Evolutionary conservation across 306 rosid species (phyloP), one percentile per base, ranked within the genome.

Genomic region (peach (Prunus persica)): DNA sequence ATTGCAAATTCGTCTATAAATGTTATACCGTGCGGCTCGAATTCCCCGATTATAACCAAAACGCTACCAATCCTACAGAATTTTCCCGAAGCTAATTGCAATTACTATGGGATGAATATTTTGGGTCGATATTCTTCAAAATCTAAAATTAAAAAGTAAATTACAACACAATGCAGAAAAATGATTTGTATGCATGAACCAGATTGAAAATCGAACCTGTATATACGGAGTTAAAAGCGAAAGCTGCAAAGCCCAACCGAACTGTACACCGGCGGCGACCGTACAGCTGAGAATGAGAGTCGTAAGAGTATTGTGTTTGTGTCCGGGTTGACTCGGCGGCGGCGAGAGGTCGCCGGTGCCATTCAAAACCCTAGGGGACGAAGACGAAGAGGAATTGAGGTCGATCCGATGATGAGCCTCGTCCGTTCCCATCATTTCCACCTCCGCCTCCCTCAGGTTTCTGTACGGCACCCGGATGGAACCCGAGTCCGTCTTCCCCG

Each of bases 201-300:
- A 30, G 27, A 49, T 2, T 8, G 64, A n/a, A 62, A 30, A 46
- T 38, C 43, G 27, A 32, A 95, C 99, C 97, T 95, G 99, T 76
- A 92, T 83, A 72, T 95, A 95, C 2, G 99, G 99, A 69, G 98
- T 95, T 58, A 95, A 79, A 30, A 92, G 97, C 65, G 99, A 95
- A 62, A 94, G 98, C 80, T 94, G 98, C 82, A 94, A 83, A 65
- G 98, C 98, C 98, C 98, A 94, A n/a, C 98, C 98, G 49, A 94
- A 94, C 72, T 94, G 98, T 65, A 94, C 98, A 2, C 98, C 99
- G 24, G 98, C 99, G 58, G 99, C 99, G 50, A 95, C 87, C 72
- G 96, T 92, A 81, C 99, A 95, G 69, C 96, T 90, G 65, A 95
- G 98, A 82, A 95, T 79, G 20, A 95, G 86, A 55, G 78, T 72